Evolutionary conservation across 148 eudicot genomes (phyloP).

Genomic region (Oxyria digyna): DNA sequence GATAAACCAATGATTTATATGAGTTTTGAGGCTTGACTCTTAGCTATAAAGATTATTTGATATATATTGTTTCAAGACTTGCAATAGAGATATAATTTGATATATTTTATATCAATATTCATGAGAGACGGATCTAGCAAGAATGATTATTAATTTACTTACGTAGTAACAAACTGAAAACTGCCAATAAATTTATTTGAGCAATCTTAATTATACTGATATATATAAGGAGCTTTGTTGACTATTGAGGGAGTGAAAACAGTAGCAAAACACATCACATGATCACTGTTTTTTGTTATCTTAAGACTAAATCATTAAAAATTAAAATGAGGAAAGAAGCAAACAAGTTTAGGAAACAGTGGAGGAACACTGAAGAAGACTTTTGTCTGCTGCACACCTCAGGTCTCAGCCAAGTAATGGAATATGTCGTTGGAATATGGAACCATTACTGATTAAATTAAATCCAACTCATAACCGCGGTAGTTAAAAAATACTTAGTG

Average conservation of each 20-base stretch:
- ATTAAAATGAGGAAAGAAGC: neutral
- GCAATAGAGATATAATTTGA: no score
- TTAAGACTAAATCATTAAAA: neutral
- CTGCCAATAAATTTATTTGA: no score
- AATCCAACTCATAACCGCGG: neutral
- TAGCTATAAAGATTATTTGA: no score
- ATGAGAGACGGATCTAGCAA: no score
- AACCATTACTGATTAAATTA: neutral
- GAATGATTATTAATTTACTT: no score
- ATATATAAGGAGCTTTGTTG: no score
- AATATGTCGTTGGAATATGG: neutral
- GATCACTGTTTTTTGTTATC: neutral
- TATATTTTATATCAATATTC: no score
- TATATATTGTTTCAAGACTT: no score
- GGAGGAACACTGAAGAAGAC: neutral
- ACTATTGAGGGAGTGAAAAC: neutral
- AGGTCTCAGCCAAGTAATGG: neutral
- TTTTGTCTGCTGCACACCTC: neutral
- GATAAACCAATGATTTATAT: neutral
- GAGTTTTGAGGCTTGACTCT: no score
- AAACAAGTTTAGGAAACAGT: neutral
- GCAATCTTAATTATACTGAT: no score
- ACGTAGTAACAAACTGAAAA: no score
- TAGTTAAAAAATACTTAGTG: neutral
- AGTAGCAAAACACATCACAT: neutral